Conservation (phyloP, 345 rosid species). For the Gossypium anomalum region DNA sequence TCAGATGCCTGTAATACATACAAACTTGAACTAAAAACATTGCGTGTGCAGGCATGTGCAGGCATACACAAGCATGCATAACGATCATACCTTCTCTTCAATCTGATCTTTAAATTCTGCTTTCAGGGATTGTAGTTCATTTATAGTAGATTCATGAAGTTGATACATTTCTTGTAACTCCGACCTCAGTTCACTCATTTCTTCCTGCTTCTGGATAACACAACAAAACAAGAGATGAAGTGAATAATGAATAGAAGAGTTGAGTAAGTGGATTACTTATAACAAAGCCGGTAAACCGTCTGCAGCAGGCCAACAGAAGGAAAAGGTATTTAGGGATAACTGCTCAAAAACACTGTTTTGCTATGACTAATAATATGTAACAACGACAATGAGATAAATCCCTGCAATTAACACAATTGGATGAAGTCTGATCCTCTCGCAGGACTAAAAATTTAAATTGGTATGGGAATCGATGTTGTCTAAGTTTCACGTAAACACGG, state of each 20-base stretch:
- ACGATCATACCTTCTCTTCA: constrained; percentile 55
- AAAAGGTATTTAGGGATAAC: neutral
- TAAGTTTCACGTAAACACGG: neutral
- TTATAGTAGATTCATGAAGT: constrained; percentile 39
- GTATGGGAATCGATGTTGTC: neutral
- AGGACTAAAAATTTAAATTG: neutral
- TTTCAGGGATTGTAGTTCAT: constrained; percentile 63
- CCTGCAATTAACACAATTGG: neutral
- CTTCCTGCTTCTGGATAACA: constrained; percentile 49
- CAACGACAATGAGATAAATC: neutral
- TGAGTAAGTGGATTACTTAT: neutral
- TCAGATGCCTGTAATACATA: neutral
- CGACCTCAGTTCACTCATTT: constrained; percentile 37
- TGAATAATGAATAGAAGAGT: neutral
- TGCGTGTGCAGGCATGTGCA: neutral
- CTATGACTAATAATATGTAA: neutral
- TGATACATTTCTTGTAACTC: constrained; percentile 46
- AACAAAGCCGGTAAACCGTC: neutral
- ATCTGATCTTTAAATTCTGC: constrained; percentile 44
- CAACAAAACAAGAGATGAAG: neutral
- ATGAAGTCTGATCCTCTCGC: neutral
- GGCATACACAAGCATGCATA: neutral
- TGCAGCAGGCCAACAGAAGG: neutral
- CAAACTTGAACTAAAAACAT: neutral
- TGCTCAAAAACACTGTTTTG: neutral